These are phyloP conservation scores for Capsicum pubescens DNA, from an alignment of 257 asterid genomes.

Conservation along the genomic window DNA sequence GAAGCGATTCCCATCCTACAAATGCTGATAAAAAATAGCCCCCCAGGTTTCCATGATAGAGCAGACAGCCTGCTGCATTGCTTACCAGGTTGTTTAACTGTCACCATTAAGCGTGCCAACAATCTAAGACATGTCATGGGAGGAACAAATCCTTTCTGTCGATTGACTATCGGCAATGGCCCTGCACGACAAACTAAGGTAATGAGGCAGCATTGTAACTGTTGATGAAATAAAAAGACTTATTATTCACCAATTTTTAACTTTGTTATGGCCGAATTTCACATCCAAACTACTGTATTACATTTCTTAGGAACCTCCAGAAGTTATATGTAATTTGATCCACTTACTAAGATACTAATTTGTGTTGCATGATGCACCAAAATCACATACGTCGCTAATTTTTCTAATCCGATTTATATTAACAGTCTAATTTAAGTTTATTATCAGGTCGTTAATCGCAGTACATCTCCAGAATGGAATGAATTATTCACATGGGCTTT, in stretches of 20 bases:
- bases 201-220: constrained; percentile 27
- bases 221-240: neutral
- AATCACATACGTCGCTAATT: neutral
- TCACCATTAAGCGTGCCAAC: constrained; percentile 66
- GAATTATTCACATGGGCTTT: constrained; percentile 90
- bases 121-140: constrained; percentile 74
- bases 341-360: neutral
- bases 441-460: constrained; percentile 71
- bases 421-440: neutral
- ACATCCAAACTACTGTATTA: neutral
- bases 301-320: neutral
- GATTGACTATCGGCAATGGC: constrained; percentile 67
- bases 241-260: neutral
- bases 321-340: neutral
- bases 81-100: constrained; percentile 91
- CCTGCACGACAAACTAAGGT: constrained; percentile 90
- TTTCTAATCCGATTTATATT: neutral
- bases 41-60: constrained; percentile 72
- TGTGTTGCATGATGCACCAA: neutral
- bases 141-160: constrained; percentile 78
- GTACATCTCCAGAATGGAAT: constrained; percentile 78
- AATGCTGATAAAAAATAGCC: constrained; percentile 63
- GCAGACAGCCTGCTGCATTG: constrained; percentile 68
- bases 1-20: constrained; percentile 88
- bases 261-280: neutral